Conservation (phyloP, 805 yeast species). For the Myxozyma neotropica region DNA sequence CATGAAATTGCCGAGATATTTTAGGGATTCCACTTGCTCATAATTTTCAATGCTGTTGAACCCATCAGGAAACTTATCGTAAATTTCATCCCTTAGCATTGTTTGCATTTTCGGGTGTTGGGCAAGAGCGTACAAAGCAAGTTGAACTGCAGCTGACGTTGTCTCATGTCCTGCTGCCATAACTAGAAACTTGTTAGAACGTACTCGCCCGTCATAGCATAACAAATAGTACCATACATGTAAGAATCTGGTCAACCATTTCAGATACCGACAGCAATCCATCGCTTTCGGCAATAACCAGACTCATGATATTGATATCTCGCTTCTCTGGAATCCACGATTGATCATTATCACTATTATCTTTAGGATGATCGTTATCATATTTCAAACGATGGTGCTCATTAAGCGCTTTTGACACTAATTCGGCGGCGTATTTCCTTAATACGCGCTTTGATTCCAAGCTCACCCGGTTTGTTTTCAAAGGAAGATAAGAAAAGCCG, state of each 20-base stretch:
- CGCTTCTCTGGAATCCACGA: not conserved
- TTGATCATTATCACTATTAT: too few species aligned
- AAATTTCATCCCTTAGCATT: not conserved
- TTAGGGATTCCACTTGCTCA: slow-evolving; percentile 12
- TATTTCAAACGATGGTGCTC: not conserved
- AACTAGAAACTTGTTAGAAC: slow-evolving; percentile 4
- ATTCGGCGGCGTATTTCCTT: not conserved
- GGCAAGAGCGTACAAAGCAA: slow-evolving; percentile 1
- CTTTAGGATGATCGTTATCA: not conserved
- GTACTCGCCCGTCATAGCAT: not conserved
- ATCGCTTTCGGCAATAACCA: not conserved
- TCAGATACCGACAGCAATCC: not conserved
- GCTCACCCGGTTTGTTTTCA: not conserved
- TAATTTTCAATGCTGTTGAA: not conserved
- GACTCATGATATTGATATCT: not conserved
- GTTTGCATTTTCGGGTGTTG: not conserved
- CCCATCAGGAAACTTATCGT: not conserved
- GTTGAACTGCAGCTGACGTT: slow-evolving; percentile 16
- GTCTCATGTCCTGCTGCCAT: slow-evolving; percentile 31
- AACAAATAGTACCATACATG: not conserved
- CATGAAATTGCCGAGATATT: slow-evolving; percentile 14
- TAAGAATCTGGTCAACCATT: slow-evolving; percentile 3
- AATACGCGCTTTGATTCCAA: not conserved
- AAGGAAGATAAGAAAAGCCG: not conserved
- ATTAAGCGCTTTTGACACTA: not conserved